Evolutionary conservation across 2,329 filamentous ascomycete species (phyloP), one percentile per base, ranked within the genome.

Genomic region (Botryotinia calthae): DNA sequence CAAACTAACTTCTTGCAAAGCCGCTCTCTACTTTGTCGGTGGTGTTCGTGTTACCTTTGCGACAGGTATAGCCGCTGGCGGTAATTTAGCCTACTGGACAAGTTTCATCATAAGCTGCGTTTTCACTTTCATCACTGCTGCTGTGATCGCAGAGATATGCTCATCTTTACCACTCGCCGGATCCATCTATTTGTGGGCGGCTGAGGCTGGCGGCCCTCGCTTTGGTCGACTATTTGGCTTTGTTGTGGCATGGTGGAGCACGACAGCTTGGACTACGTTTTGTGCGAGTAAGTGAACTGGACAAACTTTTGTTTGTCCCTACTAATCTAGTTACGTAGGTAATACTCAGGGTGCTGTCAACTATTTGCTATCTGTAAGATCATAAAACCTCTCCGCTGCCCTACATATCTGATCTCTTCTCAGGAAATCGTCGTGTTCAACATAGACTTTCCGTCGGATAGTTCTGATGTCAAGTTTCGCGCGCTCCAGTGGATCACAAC

Each of bases 1-100:
- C 51, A 54, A 1, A 28, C 51, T 28, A 28, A 16, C 51, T 7
- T 25, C n/a, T 28, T 12, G 1, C 14, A 44, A 54, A 54, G 25
- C 88, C 74, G 88, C 88, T 1, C 82, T 90, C 1, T 90, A 89
- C 79, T 89, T 89, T 73, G 84, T 90, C 62, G 87, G 88, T 40
- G 88, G 86, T 73, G 86, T 89, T 51, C 85, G 87, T 51, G 86
- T 88, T 4, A 89, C 87, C 0, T 90, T 88, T 77, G 88, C 86
- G 25, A 89, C 87, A 12, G 88, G 88, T 74, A 88, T 90, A 56
- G 87, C 86, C 40, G 87, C 87, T n/a, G 88, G 88, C 69, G 88
- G 88, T 56, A 88, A 87, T 74, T 79, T 88, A 65, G 87, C 88
- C 10, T 90, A 89, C 77, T 89, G 87, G 87, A 88, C 87, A 74